Evolutionary conservation across 208 protist genomes (phyloP), one percentile per base, ranked within the genome.

Genomic region (Trypanosoma boissoni): DNA sequence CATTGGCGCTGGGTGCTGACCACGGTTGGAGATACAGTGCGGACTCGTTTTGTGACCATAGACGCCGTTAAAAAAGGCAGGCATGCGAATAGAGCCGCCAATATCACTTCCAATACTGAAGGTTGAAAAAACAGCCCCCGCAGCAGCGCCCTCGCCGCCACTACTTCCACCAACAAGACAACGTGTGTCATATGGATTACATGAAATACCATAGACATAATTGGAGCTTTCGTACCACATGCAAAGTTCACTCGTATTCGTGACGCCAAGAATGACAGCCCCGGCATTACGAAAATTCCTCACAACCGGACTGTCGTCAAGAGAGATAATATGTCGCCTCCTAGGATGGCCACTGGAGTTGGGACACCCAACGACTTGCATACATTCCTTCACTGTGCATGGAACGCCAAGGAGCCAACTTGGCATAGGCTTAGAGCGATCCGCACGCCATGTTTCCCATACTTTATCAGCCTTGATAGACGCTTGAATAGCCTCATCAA

Each of bases 171-270:
- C 90, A 6, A 92, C 85, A 20, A 92, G 52, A 62, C 82, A 79
- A 23, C 86, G 74, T 6, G 86, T 85, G 56, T 96, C 86, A 74
- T 88, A 96, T 12, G 90, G 86, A 74, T 96, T 96, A 70, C 80
- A 88, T 44, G 76, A 84, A 67, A 90, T 91, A 60, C 90, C 90
- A 74, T 94, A 94, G 41, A 89, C 68, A 68, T 91, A 79, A 71
- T 96, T 96, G 58, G 70, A 86, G 64, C 83, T 94, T 68, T 96
- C 86, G 41, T 85, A 89, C 83, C 86, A 91, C 83, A 94, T 93
- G 72, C 85, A 91, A 21, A 91, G 66, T 71, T 93, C 88, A 58
- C 78, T 84, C 18, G 81, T 92, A 81, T 96, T 96, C 6, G 90
- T 96, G 28, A 92, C 84, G 20, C 87, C 90, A 52, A 96, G 80